phyloP scores from a whole-genome alignment of 2,329 filamentous ascomycete genomes.

The Beauveria brongniartii region DNA sequence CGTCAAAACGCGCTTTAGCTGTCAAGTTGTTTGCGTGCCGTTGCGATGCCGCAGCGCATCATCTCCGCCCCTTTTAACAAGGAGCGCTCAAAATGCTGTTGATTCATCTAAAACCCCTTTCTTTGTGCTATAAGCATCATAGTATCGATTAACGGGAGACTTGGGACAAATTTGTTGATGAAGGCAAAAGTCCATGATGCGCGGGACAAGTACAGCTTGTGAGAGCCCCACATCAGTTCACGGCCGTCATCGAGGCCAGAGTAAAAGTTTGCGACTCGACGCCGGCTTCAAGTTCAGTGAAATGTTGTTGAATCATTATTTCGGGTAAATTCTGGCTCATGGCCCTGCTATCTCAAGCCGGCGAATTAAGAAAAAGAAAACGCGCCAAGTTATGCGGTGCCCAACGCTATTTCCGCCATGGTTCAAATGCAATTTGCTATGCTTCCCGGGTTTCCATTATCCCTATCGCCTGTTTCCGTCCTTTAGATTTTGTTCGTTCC shows the following conservation, averaged over 20 bases:
- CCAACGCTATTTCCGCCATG: background rate
- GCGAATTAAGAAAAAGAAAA: background rate
- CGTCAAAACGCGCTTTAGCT: background rate
- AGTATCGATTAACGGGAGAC: background rate
- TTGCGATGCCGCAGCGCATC: background rate
- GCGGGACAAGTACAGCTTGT: background rate
- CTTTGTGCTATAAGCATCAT: background rate
- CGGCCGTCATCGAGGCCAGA: background rate
- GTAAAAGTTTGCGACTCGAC: background rate
- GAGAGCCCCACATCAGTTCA: constrained; percentile 5
- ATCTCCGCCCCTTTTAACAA: background rate
- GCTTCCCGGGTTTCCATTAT: no score
- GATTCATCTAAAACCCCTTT: background rate
- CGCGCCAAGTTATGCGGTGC: background rate
- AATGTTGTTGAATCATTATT: background rate
- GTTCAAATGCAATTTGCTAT: background rate
- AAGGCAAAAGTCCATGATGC: background rate
- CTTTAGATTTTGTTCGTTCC: background rate
- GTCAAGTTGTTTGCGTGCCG: background rate
- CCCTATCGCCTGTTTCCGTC: background rate
- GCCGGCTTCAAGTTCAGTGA: background rate
- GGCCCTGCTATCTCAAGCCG: background rate
- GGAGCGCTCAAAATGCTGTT: background rate
- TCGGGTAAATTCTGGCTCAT: background rate
- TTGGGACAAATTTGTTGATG: background rate